These are phyloP conservation scores for Zygosaccharomyces kombuchaensis DNA, from an alignment of 805 yeast genomes.

Conservation along the genomic window DNA sequence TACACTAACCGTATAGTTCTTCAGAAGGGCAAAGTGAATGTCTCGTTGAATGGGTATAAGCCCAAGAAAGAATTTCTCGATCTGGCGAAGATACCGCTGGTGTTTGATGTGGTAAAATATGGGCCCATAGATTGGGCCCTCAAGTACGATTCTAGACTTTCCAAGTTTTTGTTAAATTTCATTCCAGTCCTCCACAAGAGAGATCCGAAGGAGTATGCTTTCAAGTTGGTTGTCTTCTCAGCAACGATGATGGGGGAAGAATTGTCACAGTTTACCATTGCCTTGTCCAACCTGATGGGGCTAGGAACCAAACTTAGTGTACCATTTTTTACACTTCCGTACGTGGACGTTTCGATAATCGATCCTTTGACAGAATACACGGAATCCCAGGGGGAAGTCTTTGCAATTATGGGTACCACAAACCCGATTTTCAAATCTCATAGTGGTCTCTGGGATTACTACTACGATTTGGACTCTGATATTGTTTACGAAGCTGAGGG, in stretches of 20 bases:
- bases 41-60: conserved; percentile 31
- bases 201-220: conserved; percentile 39
- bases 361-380: conserved; percentile 41
- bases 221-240: conserved; percentile 36
- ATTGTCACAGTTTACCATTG: conserved; percentile 42
- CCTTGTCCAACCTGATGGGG: conserved; percentile 35
- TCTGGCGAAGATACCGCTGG: conserved; percentile 34
- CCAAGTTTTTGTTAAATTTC: conserved; percentile 32
- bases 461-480: conserved; percentile 55
- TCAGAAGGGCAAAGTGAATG: conserved; percentile 22
- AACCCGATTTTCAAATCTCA: conserved; percentile 59
- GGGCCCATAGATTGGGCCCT: conserved; percentile 22
- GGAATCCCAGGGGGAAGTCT: conserved; percentile 26
- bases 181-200: conserved; percentile 36
- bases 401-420: conserved; percentile 60
- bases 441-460: conserved; percentile 54
- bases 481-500: conserved; percentile 31
- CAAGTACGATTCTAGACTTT: conserved; percentile 21
- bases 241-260: conserved; percentile 40
- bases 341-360: conserved; percentile 56
- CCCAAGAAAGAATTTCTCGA: conserved; percentile 37
- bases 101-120: conserved; percentile 18
- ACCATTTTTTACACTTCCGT: conserved; percentile 47
- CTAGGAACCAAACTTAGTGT: conserved; percentile 36
- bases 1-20: conserved; percentile 21